Percentiles rank a stretch among this genome's conserved stretches.
Conservation (phyloP, 83 land plant species). For the Picea abies region DNA sequence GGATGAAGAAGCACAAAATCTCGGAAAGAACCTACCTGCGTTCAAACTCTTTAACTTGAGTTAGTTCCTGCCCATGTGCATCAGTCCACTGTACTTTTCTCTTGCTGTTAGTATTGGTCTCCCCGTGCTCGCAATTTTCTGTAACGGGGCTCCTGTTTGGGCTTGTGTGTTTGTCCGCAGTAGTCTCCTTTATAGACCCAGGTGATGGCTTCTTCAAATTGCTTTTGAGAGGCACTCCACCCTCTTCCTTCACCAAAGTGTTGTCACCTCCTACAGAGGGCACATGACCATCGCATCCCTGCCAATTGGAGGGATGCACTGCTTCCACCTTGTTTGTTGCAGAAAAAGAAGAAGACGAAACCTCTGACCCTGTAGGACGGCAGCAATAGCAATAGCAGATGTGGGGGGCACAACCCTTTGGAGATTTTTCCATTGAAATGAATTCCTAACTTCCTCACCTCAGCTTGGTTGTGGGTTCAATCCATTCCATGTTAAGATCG, state of each 20-base stretch:
- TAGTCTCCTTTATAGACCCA: background rate
- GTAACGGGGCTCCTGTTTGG: background rate
- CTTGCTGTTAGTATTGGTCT: background rate
- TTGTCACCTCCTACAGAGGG: background rate
- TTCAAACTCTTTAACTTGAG: conserved; percentile 17
- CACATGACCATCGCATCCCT: background rate
- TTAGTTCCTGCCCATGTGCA: conserved; percentile 20
- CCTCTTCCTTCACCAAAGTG: background rate
- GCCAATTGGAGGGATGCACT: conserved; percentile 10
- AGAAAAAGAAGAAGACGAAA: background rate
- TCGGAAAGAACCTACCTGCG: background rate
- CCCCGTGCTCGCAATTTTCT: background rate
- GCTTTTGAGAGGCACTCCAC: conserved; percentile 14
- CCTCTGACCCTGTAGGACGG: conserved; percentile 4
- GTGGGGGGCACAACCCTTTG: background rate
- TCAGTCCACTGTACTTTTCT: conserved; percentile 20
- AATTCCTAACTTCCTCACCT: no score
- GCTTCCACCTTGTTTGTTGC: conserved; percentile 7
- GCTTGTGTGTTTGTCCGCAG: background rate
- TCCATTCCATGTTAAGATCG: no score
- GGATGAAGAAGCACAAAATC: no score
- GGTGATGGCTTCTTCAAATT: conserved; percentile 13
- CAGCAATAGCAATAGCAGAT: conserved; percentile 15
- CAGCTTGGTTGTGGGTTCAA: no score
- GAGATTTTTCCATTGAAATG: background rate